Conservation (phyloP, 148 eudicot genomes). For the Cornus suecica region DNA sequence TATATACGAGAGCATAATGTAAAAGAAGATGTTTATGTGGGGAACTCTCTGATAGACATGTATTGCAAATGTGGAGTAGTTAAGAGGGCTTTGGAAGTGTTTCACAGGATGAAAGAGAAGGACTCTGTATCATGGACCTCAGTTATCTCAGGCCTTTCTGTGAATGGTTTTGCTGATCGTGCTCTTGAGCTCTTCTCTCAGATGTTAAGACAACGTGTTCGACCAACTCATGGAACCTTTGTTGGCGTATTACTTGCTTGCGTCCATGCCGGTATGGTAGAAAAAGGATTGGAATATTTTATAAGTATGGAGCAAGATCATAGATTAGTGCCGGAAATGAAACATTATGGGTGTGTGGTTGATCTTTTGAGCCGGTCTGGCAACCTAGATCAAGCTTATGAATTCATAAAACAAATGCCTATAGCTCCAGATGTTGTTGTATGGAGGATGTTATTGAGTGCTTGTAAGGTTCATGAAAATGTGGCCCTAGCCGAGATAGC, state of each 20-base stretch:
- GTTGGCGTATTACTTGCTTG: constrained; percentile 72
- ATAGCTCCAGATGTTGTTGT: constrained; percentile 41
- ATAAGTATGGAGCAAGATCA: constrained; percentile 48
- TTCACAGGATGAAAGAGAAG: constrained; percentile 51
- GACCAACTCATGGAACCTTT: constrained; percentile 62
- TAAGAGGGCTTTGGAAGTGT: constrained; percentile 49
- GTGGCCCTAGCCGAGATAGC: constrained; percentile 53
- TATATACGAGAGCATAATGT: constrained; percentile 35
- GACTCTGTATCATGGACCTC: constrained; percentile 73
- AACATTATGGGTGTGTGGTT: constrained; percentile 77
- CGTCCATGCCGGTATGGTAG: constrained; percentile 64
- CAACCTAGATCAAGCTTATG: constrained; percentile 51
- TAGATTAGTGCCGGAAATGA: constrained; percentile 63
- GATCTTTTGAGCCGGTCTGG: constrained; percentile 79
- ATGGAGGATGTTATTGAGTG: constrained; percentile 73
- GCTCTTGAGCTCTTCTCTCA: constrained; percentile 51
- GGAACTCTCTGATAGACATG: constrained; percentile 70
- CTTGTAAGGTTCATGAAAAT: constrained; percentile 66
- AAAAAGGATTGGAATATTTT: constrained; percentile 56
- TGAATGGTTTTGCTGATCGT: constrained; percentile 48
- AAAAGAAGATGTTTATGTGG: constrained; percentile 53
- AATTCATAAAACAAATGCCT: constrained; percentile 60
- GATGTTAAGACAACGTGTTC: constrained; percentile 39
- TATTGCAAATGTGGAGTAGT: constrained; percentile 73
- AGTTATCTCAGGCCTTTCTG: constrained; percentile 65